Evolutionary conservation across 345 rosid genomes (phyloP), one percentile per base, ranked within the genome.

Genomic region (Draba incana): DNA sequence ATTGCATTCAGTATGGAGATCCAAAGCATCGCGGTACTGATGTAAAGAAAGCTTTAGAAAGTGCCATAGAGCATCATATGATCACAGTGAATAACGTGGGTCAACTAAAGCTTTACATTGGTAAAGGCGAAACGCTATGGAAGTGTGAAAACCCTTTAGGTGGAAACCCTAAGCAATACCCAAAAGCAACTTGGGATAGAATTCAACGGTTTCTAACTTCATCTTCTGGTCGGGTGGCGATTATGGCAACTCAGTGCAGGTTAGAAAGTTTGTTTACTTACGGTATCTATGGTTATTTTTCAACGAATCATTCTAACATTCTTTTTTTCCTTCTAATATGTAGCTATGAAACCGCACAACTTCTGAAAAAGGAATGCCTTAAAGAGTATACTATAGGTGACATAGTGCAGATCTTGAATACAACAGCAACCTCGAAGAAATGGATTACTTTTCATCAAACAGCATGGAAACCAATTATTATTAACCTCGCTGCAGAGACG

Each of bases 291-390:
- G 10, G 42, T 15, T 31, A 14, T 30, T 35, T 44, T 10, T 6
- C 16, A 10, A 5, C 31, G 30, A 46, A 62, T 62, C 16, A 6
- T 62, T 28, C 15, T 54, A 35, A 56, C 28, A 25, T 65, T 49
- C 1, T 15, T 68, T 37, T 31, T 35, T 35, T 42, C 47, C 47
- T 44, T 46, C 11, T 53, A 12, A 54, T 24, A 5, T 33, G 55
- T 85, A 92, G 98, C 82, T 92, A 83, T 14, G 92, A 92, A 79
- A 94, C 98, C 30, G 96, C 88, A 66, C 76, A 78, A 66, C 47
- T 80, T 62, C 78, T 92, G 57, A 84, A 64, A 75, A 83, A 50
- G 27, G 80, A 71, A 68, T 89, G 96, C 72, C 72, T 92, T 71
- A 69, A 78, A 68, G 89, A 84, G 73, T 73, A 69, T 71, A 60